phyloP scores from a whole-genome alignment of 768 basidiomycete species.

The Russula sp. region DNA sequence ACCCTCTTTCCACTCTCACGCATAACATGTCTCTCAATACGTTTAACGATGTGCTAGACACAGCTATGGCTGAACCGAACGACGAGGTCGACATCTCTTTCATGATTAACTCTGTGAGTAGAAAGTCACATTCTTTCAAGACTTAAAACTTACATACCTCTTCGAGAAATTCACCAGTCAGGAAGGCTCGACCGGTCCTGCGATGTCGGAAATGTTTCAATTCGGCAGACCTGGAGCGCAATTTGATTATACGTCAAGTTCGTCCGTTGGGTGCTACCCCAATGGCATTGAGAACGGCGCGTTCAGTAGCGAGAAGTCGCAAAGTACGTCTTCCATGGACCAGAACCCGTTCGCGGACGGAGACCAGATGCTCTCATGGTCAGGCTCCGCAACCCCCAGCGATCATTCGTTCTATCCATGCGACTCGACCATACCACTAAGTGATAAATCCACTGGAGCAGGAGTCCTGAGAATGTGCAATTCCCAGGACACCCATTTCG shows the following conservation, averaged over 20 bases:
- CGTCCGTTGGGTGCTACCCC: neutral
- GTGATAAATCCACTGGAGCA: neutral
- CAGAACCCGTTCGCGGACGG: neutral
- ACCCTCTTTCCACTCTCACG: neutral
- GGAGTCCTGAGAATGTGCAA: too few species aligned
- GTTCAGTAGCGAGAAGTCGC: neutral
- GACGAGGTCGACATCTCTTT: neutral
- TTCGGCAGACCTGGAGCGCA: neutral
- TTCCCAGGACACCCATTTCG: neutral
- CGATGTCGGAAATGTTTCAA: neutral
- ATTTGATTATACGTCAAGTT: slow-evolving; percentile 4
- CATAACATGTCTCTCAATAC: slow-evolving; percentile 1
- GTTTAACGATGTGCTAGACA: neutral
- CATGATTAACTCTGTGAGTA: slow-evolving; percentile 12
- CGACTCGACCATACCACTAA: neutral
- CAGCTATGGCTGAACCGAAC: neutral
- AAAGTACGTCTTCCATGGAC: neutral
- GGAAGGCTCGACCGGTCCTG: neutral
- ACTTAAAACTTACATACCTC: neutral
- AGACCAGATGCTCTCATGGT: neutral
- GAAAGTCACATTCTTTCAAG: neutral
- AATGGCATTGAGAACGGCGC: neutral
- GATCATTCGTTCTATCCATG: neutral
- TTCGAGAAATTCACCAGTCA: neutral
- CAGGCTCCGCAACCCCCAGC: neutral